Base-by-base conservation (phyloP, 495 filamentous ascomycete genomes). In the Aspergillus biplanus region DNA sequence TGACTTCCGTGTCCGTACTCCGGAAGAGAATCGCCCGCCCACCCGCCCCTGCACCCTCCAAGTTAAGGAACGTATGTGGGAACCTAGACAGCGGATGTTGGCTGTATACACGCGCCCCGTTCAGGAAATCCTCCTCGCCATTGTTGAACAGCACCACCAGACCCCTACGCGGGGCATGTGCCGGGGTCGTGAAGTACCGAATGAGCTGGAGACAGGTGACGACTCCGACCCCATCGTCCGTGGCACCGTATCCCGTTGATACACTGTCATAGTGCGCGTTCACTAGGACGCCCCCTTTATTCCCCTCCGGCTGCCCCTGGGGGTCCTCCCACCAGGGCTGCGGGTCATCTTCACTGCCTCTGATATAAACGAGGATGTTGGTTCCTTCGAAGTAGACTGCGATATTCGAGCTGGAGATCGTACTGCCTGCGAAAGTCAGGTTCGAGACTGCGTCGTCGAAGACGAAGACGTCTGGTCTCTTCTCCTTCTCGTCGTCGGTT, bases 211-310 rank as follows among this genome's bases (percentile, higher is more conserved):
- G 80, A 42, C 92, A 80, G 8, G 91, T 90, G 21, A 96, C 86
- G 11, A 96, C 90, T 6, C 93, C 94, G 60, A 96, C 87, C 1
- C 95, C 95, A 73, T 97, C 91, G 75, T 99, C 95, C 7, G 95
- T 98, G 33, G 95, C 94, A 47, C 94, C 94, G 67, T 81, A 90
- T 11, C 94, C 95, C 1, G 92, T 93, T 7, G 92, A 91, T 2
- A 98, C 95, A 64, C 91, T 95, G 72, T 99, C 95, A 69, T 95
- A 98, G 69, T 99, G 95, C 6, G 94, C 92, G 70, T 97, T 99
- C 67, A 99, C 90, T 55, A 99, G 83, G 8, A 96, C 89, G 33
- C 92, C 90, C 7, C 91, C 90, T 65, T 86, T 87, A 18, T 85
- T 83, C 6, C 50, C 52, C 13, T 79, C 78, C 39, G 84, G 81